Conservation (phyloP, 2,329 filamentous ascomycete species). For the Fusarium continuum region DNA sequence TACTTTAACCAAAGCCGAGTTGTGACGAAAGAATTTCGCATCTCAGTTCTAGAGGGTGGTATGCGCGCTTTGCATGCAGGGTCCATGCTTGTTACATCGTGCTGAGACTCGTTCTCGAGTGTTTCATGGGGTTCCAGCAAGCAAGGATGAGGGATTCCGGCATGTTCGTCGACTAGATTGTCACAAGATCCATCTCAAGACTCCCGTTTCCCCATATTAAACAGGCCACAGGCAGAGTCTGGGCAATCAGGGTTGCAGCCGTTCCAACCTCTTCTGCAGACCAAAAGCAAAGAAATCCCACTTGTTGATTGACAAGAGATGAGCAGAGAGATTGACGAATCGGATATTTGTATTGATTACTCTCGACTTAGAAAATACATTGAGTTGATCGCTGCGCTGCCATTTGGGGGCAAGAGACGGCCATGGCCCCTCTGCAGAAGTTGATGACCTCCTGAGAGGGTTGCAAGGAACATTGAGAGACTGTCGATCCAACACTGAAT, state of each 20-base stretch:
- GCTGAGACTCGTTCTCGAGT: background rate
- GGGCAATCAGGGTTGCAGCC: background rate
- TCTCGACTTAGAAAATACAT: background rate
- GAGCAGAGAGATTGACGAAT: background rate
- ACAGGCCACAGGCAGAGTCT: constrained; percentile 23
- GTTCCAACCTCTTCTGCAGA: background rate
- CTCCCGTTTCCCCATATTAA: constrained; percentile 28
- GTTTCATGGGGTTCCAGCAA: constrained; percentile 10
- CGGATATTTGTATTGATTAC: background rate
- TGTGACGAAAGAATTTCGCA: constrained; percentile 2
- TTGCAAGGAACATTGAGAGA: constrained; percentile 9
- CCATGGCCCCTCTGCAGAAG: constrained; percentile 7
- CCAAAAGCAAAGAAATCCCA: background rate
- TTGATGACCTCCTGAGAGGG: background rate
- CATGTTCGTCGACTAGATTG: background rate
- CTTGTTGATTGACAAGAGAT: background rate
- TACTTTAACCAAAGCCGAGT: constrained; percentile 1
- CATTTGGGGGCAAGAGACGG: constrained; percentile 17
- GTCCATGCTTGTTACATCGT: constrained; percentile 7
- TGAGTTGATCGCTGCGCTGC: background rate
- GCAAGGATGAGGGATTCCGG: constrained; percentile 18
- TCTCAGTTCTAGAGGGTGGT: background rate
- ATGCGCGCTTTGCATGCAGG: background rate
- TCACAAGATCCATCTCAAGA: constrained; percentile 18
- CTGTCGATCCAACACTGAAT: constrained; percentile 17